These are phyloP conservation scores for Malus hybrid DNA, from an alignment of 331 rosid genomes.

Conservation along the genomic window DNA sequence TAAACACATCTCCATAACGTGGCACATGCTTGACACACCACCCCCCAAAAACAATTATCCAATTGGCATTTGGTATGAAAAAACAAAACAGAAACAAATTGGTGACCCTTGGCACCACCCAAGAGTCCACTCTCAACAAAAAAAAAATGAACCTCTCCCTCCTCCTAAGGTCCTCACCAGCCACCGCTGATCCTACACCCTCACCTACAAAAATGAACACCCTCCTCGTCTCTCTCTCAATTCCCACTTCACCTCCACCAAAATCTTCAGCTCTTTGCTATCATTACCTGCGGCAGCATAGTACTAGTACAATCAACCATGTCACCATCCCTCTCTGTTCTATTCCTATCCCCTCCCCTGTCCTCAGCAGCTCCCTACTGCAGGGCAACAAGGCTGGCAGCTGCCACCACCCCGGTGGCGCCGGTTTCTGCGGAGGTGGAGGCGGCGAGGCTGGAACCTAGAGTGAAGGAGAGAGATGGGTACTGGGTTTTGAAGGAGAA, in stretches of 20 bases:
- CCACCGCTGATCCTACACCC: not conserved
- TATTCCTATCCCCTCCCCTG: constrained; percentile 36
- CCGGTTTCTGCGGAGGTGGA: constrained; percentile 33
- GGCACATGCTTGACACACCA: no score
- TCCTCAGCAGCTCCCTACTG: constrained; percentile 11
- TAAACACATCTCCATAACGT: no score
- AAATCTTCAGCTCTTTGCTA: not conserved
- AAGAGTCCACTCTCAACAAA: constrained; percentile 35
- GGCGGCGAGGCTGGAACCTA: constrained; percentile 52
- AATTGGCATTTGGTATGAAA: no score
- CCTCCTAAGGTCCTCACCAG: constrained; percentile 33
- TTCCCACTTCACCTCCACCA: not conserved
- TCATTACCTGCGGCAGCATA: not conserved
- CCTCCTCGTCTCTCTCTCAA: constrained; percentile 9
- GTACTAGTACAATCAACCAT: constrained; percentile 3
- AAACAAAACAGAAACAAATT: no score
- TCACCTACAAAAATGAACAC: constrained; percentile 45
- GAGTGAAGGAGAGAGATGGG: constrained; percentile 69
- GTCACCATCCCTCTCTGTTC: constrained; percentile 62
- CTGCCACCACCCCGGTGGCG: constrained; percentile 31
- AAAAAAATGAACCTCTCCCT: constrained; percentile 27
- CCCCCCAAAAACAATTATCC: no score
- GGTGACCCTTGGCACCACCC: constrained; percentile 50
- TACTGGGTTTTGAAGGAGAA: constrained; percentile 76
- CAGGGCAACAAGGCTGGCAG: constrained; percentile 28